Conservation (phyloP, 2,329 filamentous ascomycete species). For the Sporothrix euskadiensis region DNA sequence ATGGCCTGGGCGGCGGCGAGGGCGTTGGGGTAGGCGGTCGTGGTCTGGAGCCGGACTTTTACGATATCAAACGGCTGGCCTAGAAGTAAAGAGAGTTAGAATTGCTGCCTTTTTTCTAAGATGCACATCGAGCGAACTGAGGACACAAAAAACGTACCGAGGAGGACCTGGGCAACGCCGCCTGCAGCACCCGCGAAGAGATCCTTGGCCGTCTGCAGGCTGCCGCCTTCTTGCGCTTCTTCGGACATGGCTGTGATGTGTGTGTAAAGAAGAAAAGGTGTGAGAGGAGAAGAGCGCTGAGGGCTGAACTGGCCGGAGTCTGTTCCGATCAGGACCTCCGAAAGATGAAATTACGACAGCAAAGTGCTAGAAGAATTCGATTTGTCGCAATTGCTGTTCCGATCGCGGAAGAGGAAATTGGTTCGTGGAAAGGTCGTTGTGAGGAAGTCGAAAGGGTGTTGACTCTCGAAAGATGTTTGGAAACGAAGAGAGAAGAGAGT, state of each 20-base stretch:
- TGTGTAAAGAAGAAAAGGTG: neutral
- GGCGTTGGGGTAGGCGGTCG: slow-evolving; percentile 75
- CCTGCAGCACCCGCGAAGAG: slow-evolving; percentile 87
- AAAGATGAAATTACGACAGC: neutral
- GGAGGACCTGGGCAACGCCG: slow-evolving; percentile 88
- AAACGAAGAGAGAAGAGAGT: neutral
- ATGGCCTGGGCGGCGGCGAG: slow-evolving; percentile 79
- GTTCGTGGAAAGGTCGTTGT: neutral
- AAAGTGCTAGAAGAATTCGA: neutral
- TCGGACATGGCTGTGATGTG: slow-evolving; percentile 21
- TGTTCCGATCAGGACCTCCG: neutral
- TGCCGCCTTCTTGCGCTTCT: slow-evolving; percentile 37
- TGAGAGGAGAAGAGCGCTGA: neutral
- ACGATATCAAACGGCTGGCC: slow-evolving; percentile 84
- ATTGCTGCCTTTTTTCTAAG: neutral
- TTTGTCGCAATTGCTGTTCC: slow-evolving; percentile 3
- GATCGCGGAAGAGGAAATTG: neutral
- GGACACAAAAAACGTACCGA: slow-evolving; percentile 57
- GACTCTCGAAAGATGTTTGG: neutral
- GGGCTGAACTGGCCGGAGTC: neutral
- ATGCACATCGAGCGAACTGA: neutral
- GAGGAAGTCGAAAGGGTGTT: neutral
- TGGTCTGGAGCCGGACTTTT: slow-evolving; percentile 95
- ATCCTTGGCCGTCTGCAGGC: slow-evolving; percentile 75
- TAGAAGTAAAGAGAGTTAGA: slow-evolving; percentile 37